These are phyloP conservation scores for Exsudoporus floridanus DNA, from an alignment of 1,284 basidiomycete species.

Conservation along the genomic window DNA sequence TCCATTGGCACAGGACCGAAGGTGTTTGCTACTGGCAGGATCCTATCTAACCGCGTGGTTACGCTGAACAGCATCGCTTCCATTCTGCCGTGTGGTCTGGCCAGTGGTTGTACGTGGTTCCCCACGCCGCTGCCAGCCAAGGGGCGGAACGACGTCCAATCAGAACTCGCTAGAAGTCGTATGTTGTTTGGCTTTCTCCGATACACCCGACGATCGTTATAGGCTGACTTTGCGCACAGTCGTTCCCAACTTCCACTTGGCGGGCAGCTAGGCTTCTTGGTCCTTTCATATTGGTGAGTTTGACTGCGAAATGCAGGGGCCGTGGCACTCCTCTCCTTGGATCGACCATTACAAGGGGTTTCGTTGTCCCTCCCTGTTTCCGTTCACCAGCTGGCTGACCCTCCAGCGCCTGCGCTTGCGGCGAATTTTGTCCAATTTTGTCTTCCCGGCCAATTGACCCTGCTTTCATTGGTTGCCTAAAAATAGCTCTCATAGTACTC, in stretches of 20 bases:
- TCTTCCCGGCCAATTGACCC: not conserved
- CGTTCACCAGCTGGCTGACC: not conserved
- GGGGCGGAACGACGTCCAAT: constrained; percentile 20
- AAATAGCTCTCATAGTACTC: not conserved
- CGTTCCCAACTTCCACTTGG: not conserved
- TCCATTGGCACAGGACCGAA: not conserved
- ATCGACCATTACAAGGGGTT: not conserved
- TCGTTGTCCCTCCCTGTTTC: not conserved
- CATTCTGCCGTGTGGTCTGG: constrained; percentile 7
- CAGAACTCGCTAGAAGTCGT: not conserved
- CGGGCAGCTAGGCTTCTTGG: not conserved
- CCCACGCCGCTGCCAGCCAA: not conserved
- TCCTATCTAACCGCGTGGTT: constrained; percentile 1
- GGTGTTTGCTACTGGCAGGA: no score
- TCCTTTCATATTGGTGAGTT: not conserved
- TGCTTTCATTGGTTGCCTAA: constrained; percentile 5
- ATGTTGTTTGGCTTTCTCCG: not conserved
- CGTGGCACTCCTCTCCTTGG: not conserved
- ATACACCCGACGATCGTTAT: not conserved
- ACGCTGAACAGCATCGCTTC: constrained; percentile 10
- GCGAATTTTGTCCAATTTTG: not conserved
- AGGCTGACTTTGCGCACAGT: not conserved
- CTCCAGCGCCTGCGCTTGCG: not conserved
- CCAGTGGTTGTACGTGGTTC: not conserved
- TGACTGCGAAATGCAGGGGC: not conserved